These are phyloP conservation scores for Grosmannia clavigera DNA, from an alignment of 2,329 filamentous ascomycete genomes.

Conservation along the genomic window DNA sequence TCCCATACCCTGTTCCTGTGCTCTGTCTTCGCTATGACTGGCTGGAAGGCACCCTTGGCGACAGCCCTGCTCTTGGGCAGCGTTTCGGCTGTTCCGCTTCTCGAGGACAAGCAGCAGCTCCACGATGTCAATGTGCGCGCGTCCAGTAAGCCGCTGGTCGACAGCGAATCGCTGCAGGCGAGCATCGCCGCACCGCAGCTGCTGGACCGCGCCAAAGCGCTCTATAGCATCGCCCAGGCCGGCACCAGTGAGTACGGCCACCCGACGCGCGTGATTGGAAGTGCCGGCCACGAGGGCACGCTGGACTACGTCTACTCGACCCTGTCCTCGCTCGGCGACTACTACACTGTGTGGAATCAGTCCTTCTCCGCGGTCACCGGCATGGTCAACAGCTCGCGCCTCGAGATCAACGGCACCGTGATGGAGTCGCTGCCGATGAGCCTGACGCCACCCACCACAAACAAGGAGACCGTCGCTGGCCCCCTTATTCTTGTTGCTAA, in stretches of 20 bases:
- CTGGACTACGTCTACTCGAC: slow-evolving; percentile 50
- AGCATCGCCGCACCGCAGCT: slow-evolving; percentile 45
- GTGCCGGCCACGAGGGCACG: slow-evolving; percentile 50
- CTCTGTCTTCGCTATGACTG: not conserved
- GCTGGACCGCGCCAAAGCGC: slow-evolving; percentile 42
- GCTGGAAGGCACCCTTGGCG: slow-evolving; percentile 7
- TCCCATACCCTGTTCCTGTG: not conserved
- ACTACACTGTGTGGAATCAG: slow-evolving; percentile 51
- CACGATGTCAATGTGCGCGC: not conserved
- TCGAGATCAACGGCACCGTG: slow-evolving; percentile 41
- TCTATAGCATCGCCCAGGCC: slow-evolving; percentile 50
- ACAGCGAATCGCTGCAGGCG: slow-evolving; percentile 42
- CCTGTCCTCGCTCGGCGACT: slow-evolving; percentile 38
- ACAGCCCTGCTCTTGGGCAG: slow-evolving; percentile 8
- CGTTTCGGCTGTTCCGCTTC: slow-evolving; percentile 5
- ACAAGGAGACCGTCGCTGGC: slow-evolving; percentile 46
- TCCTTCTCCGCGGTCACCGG: slow-evolving; percentile 50
- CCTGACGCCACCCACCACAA: slow-evolving; percentile 52
- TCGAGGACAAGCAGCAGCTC: slow-evolving; percentile 1
- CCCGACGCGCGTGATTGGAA: slow-evolving; percentile 60
- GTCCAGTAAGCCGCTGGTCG: slow-evolving; percentile 17
- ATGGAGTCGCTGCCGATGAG: slow-evolving; percentile 42
- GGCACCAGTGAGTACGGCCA: slow-evolving; percentile 49
- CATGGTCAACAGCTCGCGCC: slow-evolving; percentile 43
- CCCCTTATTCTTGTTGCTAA: slow-evolving; percentile 48